Evolutionary conservation across 1,284 basidiomycete species (phyloP).

Genomic region (Marasmius sp.): DNA sequence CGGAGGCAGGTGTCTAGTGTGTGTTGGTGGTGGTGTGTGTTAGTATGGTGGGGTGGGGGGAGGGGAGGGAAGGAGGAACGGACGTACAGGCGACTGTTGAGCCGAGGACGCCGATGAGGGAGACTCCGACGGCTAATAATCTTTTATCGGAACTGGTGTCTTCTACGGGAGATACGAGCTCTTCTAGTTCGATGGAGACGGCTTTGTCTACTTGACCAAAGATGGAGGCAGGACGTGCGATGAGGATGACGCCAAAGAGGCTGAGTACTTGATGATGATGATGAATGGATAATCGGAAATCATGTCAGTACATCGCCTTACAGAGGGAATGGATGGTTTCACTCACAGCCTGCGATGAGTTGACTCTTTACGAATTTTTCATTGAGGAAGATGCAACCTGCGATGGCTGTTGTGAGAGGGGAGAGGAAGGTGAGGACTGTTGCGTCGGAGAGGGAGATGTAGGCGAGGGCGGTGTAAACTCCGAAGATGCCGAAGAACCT

Average conservation of each 20-base stretch:
- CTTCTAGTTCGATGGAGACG: no score
- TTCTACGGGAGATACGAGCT: no score
- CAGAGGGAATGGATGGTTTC: neutral
- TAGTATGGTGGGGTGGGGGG: neutral
- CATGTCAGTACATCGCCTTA: no score
- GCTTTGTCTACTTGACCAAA: conserved; percentile 33
- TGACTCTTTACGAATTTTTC: conserved; percentile 64
- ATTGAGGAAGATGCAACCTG: conserved; percentile 66
- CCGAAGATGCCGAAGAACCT: conserved; percentile 67
- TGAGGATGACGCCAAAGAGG: conserved; percentile 62
- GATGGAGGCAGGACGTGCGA: conserved; percentile 52
- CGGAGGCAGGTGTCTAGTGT: conserved; percentile 62
- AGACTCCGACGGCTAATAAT: conserved; percentile 35
- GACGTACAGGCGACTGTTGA: conserved; percentile 59
- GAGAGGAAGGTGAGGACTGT: conserved; percentile 76
- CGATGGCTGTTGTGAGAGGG: conserved; percentile 68
- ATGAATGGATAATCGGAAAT: conserved; percentile 20
- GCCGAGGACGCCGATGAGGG: conserved; percentile 60
- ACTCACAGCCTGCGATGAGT: conserved; percentile 61
- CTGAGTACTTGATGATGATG: conserved; percentile 40
- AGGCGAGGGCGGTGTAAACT: conserved; percentile 70
- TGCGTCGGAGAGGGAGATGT: conserved; percentile 72
- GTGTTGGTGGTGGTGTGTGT: no score
- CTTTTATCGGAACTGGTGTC: no score
- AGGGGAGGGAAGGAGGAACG: neutral